Base-by-base conservation (phyloP, 257 asterid species). In the Fraxinus pennsylvanica region DNA sequence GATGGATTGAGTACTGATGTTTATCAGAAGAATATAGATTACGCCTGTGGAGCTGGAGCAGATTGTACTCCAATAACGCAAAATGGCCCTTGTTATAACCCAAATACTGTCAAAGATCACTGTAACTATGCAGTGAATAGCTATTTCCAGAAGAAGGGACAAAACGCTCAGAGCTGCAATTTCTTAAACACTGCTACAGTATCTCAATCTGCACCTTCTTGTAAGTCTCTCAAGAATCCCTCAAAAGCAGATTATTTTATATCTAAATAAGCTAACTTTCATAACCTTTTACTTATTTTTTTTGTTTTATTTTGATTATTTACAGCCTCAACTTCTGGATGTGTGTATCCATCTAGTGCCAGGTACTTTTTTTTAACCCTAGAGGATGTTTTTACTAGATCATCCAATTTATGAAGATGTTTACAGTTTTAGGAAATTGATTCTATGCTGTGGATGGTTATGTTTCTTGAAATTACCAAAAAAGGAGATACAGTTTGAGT, bases 91-190 rank as follows among this genome's bases (percentile, higher is more conserved):
- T 95, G 99, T 83, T 95, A 4, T 68, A 87, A 83, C 65, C 99
- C 99, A 3, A 92, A 95, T 74, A 91, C 98, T 4, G 78, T 91
- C 0, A 87, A 67, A 76, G 99, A 93, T 80, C 99, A 95, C 88
- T 95, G 99, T 22, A 93, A 77, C 70, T 95, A 88, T 79, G 99
- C 97, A 25, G 98, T 91, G 0, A 95, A 95, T 67, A 95, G 98
- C 80, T 93, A 93, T 79, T 95, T 83, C 72, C 99, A 93, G 88
- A 90, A 74, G 67, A 90, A 82, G 73, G 81, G 74, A 4, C 86
- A 87, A 68, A 35, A 36, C 59, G 1, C 43, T 71, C 90, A 88
- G 12, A 95, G 84, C 88, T 95, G 98, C 83, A 91, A 88, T 72
- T 95, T 95, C 80, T 0, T 50, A 10, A 92, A 89, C 76, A 77